Conservation (phyloP, 805 yeast species). For the Komagataella phaffii region DNA sequence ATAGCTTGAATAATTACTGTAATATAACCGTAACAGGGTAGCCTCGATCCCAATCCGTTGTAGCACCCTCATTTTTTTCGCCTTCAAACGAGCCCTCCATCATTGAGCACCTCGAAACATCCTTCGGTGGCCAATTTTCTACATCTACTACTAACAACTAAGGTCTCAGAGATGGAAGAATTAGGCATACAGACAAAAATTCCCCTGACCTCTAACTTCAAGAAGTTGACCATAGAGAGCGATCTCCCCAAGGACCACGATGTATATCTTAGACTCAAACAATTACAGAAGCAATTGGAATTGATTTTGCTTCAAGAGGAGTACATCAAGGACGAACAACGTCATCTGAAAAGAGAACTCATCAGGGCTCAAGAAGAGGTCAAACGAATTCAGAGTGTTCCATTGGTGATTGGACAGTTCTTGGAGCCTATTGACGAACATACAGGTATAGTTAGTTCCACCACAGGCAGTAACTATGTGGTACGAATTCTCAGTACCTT, state of each 20-base stretch:
- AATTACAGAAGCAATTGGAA: conserved; percentile 82
- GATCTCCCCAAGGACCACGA: conserved; percentile 30
- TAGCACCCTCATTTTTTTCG: neutral
- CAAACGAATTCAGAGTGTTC: conserved; percentile 93
- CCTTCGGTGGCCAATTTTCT: conserved; percentile 4
- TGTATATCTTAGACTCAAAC: conserved; percentile 74
- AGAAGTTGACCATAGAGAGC: neutral
- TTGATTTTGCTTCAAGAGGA: conserved; percentile 82
- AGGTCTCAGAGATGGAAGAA: conserved; percentile 36
- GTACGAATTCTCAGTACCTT: conserved; percentile 90
- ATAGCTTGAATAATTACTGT: neutral
- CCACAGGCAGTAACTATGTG: conserved; percentile 95
- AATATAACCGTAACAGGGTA: neutral
- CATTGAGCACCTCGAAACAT: conserved; percentile 5
- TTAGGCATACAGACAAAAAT: conserved; percentile 32
- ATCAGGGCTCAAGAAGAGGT: conserved; percentile 98
- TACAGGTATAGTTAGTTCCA: conserved; percentile 92
- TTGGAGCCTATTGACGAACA: conserved; percentile 94
- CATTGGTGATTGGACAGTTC: conserved; percentile 95
- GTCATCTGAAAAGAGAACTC: conserved; percentile 87
- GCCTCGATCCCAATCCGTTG: neutral
- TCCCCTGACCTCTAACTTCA: conserved; percentile 9
- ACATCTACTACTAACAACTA: neutral
- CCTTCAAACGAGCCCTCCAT: neutral
- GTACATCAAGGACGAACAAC: conserved; percentile 95